A percentile compares a stretch with the other conserved stretches of the same genome.
Conservation (phyloP, 2,329 filamentous ascomycete genomes). For the Fusarium sp. region DNA sequence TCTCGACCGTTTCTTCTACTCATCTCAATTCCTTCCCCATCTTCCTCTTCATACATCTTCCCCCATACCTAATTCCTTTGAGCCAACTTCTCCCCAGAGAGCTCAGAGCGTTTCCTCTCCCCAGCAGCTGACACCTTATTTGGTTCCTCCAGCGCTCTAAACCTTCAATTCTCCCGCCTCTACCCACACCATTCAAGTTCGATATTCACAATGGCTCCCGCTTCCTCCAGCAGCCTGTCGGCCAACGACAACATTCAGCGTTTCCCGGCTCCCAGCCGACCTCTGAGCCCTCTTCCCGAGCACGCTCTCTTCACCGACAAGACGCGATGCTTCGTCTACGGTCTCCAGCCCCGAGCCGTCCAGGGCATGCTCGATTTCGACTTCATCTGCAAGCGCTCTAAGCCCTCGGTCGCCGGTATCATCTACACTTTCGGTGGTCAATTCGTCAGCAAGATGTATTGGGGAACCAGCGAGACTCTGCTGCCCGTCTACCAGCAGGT, state of each 20-base stretch:
- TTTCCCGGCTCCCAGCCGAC: conserved; percentile 91
- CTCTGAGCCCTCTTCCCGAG: conserved; percentile 85
- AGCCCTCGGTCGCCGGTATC: conserved; percentile 96
- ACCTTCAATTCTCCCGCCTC: conserved; percentile 22
- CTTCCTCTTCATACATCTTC: conserved; percentile 35
- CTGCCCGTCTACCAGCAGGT: conserved; percentile 97
- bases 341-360: conserved; percentile 93
- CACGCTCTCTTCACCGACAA: conserved; percentile 98
- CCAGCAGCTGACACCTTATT: conserved; percentile 38
- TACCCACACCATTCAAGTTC: conserved; percentile 36
- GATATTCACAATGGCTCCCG: conserved; percentile 61
- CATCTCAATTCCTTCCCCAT: conserved; percentile 31
- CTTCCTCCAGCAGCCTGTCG: conserved; percentile 67
- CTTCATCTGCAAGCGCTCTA: conserved; percentile 99
- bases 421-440: conserved; percentile 99
- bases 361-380: conserved; percentile 98
- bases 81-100: conserved; percentile 35
- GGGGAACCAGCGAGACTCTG: conserved; percentile 99
- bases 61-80: conserved; percentile 44
- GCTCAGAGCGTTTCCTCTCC: conserved; percentile 40
- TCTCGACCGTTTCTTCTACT: conserved; percentile 38
- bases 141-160: conserved; percentile 35
- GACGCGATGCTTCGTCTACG: conserved; percentile 99
- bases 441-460: conserved; percentile 99
- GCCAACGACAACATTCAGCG: conserved; percentile 99